Evolutionary conservation across 495 filamentous ascomycete genomes (phyloP).

Genomic region (Bryoglossum gracile): DNA sequence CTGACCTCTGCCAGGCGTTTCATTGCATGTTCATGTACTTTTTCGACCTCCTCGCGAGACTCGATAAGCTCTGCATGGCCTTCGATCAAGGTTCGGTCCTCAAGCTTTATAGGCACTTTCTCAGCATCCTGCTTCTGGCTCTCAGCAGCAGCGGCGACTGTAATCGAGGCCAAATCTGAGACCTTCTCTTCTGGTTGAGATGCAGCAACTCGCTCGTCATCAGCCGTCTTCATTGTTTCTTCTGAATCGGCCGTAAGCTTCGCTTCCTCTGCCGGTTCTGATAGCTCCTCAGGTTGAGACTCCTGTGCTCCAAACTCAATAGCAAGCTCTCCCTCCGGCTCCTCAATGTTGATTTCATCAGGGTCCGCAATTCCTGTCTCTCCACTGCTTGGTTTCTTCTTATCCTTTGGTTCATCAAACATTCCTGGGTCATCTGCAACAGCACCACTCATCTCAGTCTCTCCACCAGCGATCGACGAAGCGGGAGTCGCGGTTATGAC

Average conservation of each 20-base stretch:
- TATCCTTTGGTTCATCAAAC: constrained; percentile 20
- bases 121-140: not conserved
- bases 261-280: not conserved
- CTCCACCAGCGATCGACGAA: constrained; percentile 15
- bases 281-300: not conserved
- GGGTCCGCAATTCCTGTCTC: constrained; percentile 29
- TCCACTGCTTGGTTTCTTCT: constrained; percentile 6
- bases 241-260: too few species aligned
- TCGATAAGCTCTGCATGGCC: not conserved
- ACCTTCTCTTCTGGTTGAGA: too few species aligned
- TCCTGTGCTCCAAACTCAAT: constrained; percentile 3
- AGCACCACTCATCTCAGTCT: not conserved
- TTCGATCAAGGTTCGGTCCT: too few species aligned
- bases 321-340: constrained; percentile 31
- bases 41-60: constrained; percentile 3
- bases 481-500: constrained; percentile 16
- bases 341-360: constrained; percentile 42
- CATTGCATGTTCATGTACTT: constrained; percentile 1
- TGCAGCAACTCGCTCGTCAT: too few species aligned
- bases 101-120: not conserved
- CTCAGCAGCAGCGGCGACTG: not conserved
- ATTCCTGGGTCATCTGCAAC: constrained; percentile 15
- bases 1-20: constrained; percentile 11
- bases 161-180: too few species aligned
- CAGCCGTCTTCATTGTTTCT: too few species aligned